Percentiles rank a stretch among this genome's conserved stretches.
phyloP scores from a whole-genome alignment of 2,329 filamentous ascomycete genomes.

The Colletotrichum sp. region DNA sequence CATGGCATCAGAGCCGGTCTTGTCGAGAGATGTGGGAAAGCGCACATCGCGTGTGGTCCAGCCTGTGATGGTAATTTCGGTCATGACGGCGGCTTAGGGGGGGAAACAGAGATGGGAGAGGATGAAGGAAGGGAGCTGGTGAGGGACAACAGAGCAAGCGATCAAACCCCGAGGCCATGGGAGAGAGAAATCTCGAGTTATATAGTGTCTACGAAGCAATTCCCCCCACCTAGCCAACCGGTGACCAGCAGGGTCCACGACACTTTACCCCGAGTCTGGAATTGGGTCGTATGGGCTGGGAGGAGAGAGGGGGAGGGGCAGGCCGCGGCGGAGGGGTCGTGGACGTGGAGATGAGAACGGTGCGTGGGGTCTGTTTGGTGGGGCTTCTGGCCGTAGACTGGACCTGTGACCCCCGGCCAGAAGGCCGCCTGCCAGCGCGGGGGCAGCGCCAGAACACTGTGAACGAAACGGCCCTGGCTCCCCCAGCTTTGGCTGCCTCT shows the following conservation, averaged over 20 bases:
- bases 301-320: slow-evolving; percentile 20
- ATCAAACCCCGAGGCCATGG: neutral
- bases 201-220: slow-evolving; percentile 12
- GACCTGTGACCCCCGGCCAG: neutral
- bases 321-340: slow-evolving; percentile 12
- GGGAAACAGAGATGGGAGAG: neutral
- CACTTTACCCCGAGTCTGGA: slow-evolving; percentile 12
- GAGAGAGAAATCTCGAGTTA: neutral
- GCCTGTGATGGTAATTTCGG: slow-evolving; percentile 73
- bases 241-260: neutral
- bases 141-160: neutral
- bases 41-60: slow-evolving; percentile 77
- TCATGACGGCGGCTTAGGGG: slow-evolving; percentile 35
- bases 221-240: neutral
- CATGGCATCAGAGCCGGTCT: slow-evolving; percentile 97
- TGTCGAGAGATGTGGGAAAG: slow-evolving; percentile 91
- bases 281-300: slow-evolving; percentile 3
- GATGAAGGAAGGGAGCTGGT: neutral
- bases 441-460: neutral
- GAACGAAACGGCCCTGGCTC: slow-evolving; percentile 4
- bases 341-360: neutral
- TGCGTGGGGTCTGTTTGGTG: slow-evolving; percentile 9
- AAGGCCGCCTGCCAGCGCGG: slow-evolving; percentile 10
- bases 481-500: slow-evolving; percentile 8
- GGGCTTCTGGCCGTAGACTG: slow-evolving; percentile 3